phyloP scores from a whole-genome alignment of 2,329 filamentous ascomycete species.

The Paracoccidioides brasiliensis region DNA sequence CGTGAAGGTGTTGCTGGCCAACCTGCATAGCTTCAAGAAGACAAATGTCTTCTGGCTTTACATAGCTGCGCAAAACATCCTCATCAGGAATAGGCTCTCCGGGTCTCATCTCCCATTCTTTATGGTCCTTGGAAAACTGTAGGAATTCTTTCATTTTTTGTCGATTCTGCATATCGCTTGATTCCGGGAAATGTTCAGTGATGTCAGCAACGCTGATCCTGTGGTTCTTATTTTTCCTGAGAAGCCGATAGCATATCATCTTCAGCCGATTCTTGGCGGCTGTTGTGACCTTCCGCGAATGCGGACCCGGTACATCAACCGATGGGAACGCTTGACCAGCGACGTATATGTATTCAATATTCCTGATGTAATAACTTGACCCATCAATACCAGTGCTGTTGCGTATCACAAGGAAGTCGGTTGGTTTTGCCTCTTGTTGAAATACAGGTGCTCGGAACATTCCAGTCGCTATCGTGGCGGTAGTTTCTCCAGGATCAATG shows the following conservation, averaged over 20 bases:
- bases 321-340: conserved; percentile 91
- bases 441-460: conserved; percentile 95
- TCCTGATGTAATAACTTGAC: conserved; percentile 68
- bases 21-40: conserved; percentile 94
- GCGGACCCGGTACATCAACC: conserved; percentile 81
- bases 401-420: conserved; percentile 77
- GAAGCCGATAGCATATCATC: conserved; percentile 86
- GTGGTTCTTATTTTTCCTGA: conserved; percentile 58
- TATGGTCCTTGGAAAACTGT: conserved; percentile 72
- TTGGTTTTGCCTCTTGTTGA: conserved; percentile 62
- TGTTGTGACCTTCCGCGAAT: conserved; percentile 89
- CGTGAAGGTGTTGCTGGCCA: conserved; percentile 76
- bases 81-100: conserved; percentile 69
- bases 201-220: conserved; percentile 68
- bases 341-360: conserved; percentile 78
- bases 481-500: conserved; percentile 79
- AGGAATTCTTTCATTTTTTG: conserved; percentile 97
- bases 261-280: conserved; percentile 94
- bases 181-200: conserved; percentile 82
- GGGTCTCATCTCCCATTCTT: conserved; percentile 69
- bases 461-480: conserved; percentile 81
- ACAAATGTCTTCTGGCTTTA: conserved; percentile 91
- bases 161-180: conserved; percentile 86
- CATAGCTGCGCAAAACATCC: conserved; percentile 67
- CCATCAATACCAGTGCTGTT: conserved; percentile 69